Evolutionary conservation across 371 early-diverging fungal genomes (phyloP).

Genomic region (Mycotypha africana): DNA sequence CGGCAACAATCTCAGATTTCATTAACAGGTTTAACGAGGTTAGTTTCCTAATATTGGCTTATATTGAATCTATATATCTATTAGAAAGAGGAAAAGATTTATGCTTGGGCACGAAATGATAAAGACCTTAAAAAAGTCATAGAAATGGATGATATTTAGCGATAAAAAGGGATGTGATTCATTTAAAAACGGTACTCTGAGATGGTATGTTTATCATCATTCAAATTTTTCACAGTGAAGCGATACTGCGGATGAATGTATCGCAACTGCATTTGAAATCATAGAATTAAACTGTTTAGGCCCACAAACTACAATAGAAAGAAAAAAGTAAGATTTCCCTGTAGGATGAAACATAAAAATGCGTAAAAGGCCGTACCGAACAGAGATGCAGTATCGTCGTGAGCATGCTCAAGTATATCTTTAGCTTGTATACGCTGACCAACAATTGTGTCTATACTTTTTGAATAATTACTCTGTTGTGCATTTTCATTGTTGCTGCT

Average conservation of each 20-base stretch:
- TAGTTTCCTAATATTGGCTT: too few relatives aligned
- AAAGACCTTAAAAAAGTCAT: too few relatives aligned
- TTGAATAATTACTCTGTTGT: neutral
- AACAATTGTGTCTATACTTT: neutral
- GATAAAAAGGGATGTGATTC: too few relatives aligned
- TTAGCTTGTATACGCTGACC: constrained; percentile 8
- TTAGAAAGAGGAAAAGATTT: too few relatives aligned
- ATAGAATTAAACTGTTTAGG: constrained; percentile 25
- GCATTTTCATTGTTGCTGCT: neutral
- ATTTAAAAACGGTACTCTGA: too few relatives aligned
- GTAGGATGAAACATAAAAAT: too few relatives aligned
- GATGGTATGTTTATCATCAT: constrained; percentile 22
- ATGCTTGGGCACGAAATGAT: too few relatives aligned
- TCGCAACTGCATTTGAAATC: constrained; percentile 29
- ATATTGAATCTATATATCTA: too few relatives aligned
- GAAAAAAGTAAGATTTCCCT: neutral
- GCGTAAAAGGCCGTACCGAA: neutral
- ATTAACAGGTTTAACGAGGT: too few relatives aligned
- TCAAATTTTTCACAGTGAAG: constrained; percentile 39
- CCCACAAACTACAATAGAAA: constrained; percentile 32
- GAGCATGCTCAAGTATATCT: constrained; percentile 26
- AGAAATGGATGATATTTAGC: too few relatives aligned
- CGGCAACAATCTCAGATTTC: too few relatives aligned
- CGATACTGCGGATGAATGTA: constrained; percentile 7
- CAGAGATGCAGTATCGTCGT: neutral